Conservation (phyloP, 352 stramenopile species). For the Aphanomyces invadans region DNA sequence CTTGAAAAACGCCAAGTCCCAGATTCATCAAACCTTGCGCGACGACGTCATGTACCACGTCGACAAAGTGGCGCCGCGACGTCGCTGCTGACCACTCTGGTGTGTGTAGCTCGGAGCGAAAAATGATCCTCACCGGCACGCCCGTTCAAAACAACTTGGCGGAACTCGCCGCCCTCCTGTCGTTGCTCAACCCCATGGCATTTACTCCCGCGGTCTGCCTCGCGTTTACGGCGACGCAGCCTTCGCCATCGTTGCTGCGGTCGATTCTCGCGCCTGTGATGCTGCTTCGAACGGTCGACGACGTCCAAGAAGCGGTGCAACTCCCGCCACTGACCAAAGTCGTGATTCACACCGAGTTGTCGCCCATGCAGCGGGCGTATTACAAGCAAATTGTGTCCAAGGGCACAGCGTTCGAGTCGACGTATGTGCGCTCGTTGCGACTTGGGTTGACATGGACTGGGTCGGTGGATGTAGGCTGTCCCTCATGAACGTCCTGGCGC, state of each 20-base stretch:
- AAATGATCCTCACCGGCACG: conserved; percentile 25
- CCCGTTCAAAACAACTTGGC: conserved; percentile 28
- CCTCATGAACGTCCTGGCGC: conserved; percentile 97
- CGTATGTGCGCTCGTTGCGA: conserved; percentile 24
- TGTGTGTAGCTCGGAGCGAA: conserved; percentile 23
- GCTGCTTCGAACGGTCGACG: conserved; percentile 53
- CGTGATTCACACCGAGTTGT: conserved; percentile 65
- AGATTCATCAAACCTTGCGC: conserved; percentile 4
- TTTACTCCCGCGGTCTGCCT: conserved; percentile 50
- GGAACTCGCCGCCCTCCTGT: conserved; percentile 30
- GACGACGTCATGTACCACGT: conserved; percentile 17
- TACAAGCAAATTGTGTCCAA: conserved; percentile 73
- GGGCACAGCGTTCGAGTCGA: conserved; percentile 30
- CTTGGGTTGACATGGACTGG: too few species aligned
- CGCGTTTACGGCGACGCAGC: conserved; percentile 36
- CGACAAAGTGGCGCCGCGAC: background rate
- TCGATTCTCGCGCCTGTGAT: conserved; percentile 50
- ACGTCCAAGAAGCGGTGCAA: conserved; percentile 61
- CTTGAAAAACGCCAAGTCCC: conserved; percentile 25
- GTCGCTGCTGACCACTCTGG: background rate
- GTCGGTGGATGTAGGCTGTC: conserved; percentile 49
- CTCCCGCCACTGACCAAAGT: conserved; percentile 65
- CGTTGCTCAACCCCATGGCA: conserved; percentile 75
- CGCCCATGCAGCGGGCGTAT: conserved; percentile 69
- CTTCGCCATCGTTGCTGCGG: conserved; percentile 32